These are phyloP conservation scores for Malus orientalis DNA, from an alignment of 306 rosid genomes.

Conservation along the genomic window DNA sequence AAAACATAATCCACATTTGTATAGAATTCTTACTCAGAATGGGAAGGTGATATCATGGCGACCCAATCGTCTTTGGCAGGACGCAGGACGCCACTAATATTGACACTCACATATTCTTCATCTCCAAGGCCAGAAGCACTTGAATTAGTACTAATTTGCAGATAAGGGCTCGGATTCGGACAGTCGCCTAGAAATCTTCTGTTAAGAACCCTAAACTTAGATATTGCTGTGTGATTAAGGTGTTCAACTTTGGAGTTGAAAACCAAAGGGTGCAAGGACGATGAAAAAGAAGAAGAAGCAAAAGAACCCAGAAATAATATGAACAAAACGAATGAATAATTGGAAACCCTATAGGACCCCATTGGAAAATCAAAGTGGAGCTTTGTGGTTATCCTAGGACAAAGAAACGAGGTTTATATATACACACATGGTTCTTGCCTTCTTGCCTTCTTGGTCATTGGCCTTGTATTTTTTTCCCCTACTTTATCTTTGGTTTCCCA, in stretches of 20 bases:
- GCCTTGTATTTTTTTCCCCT: background rate
- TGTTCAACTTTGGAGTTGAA: conserved; percentile 30
- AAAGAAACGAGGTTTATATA: background rate
- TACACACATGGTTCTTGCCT: background rate
- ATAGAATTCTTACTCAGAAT: conserved; percentile 43
- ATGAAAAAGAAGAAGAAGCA: background rate
- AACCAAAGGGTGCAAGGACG: conserved; percentile 19
- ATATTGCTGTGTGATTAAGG: conserved; percentile 52
- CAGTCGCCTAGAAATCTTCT: conserved; percentile 42
- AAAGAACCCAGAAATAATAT: conserved; percentile 1
- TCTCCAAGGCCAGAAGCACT: conserved; percentile 29
- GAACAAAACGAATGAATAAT: background rate
- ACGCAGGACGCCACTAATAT: conserved; percentile 38
- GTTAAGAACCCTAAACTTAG: conserved; percentile 55
- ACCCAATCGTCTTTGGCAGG: conserved; percentile 58
- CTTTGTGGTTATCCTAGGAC: background rate
- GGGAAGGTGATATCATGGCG: conserved; percentile 80
- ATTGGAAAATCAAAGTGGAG: background rate
- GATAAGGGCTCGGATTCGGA: conserved; percentile 15
- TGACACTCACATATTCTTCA: conserved; percentile 48
- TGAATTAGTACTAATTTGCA: conserved; percentile 25
- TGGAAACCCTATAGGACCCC: background rate
- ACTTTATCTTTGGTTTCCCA: background rate
- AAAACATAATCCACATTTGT: background rate
- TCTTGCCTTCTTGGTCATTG: background rate